Evolutionary conservation across 2,329 filamentous ascomycete species (phyloP), one percentile per base, ranked within the genome.

Genomic region (Botrytis hyacinthi): DNA sequence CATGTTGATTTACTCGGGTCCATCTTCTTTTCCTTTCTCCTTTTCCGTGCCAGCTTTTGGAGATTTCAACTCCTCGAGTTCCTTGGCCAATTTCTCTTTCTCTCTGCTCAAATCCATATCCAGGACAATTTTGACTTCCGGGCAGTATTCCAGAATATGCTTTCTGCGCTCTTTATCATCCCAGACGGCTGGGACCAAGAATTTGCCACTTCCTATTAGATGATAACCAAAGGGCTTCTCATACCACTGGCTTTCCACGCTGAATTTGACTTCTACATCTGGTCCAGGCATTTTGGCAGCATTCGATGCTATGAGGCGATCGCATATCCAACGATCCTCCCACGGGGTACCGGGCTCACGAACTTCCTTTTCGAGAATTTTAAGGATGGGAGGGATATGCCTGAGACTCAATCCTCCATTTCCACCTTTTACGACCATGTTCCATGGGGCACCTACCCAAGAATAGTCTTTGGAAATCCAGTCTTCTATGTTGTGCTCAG

Each of bases 91-190:
- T 46, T 44, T 73, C 44, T 44, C 60, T 40, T 32, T 29, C 32
- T 73, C 66, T n/a, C 37, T 65, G 22, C 48, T 42, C 62, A 73
- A 26, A 73, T 87, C 85, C 86, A 88, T 88, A 61, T 81, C 80
- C 61, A 88, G 78, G 44, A 84, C 86, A 82, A 88, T 86, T 82
- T 88, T 88, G 42, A 88, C 82, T 78, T 88, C 87, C 4, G 87
- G 87, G 74, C 87, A 88, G 79, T 88, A 88, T 44, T 84, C 82
- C 83, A 84, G 87, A 59, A 88, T 84, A 74, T 86, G 83, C 72
- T 82, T 81, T 42, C 87, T 81, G 76, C 81, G 74, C 72, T 82
- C 80, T 0, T 83, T 82, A 9, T 81, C 82, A 35, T 84, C 84
- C 86, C 86, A 88, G 59, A 88, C 83, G 4, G 79, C 80, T 18